A percentile compares a stretch with the other conserved stretches of the same genome.
Conservation (phyloP, 2,329 filamentous ascomycete genomes). For the Hypoxylon sp. region DNA sequence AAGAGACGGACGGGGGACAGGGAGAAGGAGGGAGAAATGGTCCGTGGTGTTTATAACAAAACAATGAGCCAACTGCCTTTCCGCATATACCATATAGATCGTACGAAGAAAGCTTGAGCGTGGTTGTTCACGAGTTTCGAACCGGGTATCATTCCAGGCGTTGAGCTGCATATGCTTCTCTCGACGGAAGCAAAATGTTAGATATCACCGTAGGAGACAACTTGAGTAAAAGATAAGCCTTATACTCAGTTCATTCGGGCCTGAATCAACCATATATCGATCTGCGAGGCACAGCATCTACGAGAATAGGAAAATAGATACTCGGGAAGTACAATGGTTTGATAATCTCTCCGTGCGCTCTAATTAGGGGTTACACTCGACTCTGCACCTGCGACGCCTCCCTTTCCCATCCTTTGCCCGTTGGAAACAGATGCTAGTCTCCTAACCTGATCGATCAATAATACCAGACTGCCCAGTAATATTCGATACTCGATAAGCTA, state of each 20-base stretch:
- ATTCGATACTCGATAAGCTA: conserved; percentile 30
- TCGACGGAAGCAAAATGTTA: background rate
- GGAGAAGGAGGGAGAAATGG: background rate
- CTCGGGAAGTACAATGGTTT: background rate
- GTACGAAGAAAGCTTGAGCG: background rate
- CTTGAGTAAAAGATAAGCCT: background rate
- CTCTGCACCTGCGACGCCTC: background rate
- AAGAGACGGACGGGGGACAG: background rate
- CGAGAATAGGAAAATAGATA: background rate
- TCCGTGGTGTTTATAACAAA: no score
- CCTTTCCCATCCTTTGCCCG: background rate
- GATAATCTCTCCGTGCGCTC: background rate
- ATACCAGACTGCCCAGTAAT: conserved; percentile 5
- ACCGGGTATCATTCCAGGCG: background rate
- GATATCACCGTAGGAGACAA: background rate
- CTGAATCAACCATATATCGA: no score
- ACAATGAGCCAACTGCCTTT: no score
- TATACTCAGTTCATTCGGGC: background rate
- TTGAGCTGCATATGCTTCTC: background rate
- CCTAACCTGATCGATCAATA: background rate
- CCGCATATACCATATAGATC: no score
- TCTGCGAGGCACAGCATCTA: background rate
- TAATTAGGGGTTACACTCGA: conserved; percentile 1
- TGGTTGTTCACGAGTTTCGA: background rate
- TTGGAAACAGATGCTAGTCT: background rate